These are phyloP conservation scores for Mitragyna speciosa DNA, from an alignment of 257 asterid species.

Conservation along the genomic window DNA sequence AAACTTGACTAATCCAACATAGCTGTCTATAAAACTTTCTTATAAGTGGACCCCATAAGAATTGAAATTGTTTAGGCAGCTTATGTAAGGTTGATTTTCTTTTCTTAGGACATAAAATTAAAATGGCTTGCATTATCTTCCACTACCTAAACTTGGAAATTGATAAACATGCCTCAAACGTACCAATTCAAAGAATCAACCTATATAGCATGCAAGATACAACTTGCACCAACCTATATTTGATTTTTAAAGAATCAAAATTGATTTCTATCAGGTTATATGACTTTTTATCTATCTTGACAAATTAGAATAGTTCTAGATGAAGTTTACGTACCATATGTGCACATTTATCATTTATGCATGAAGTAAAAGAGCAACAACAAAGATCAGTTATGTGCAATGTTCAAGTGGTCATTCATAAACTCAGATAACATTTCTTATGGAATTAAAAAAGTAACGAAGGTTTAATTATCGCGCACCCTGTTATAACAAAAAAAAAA, in stretches of 20 bases:
- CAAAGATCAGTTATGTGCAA: too few relatives aligned
- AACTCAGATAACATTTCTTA: too few relatives aligned
- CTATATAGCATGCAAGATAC: background rate
- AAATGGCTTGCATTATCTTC: background rate
- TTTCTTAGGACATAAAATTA: background rate
- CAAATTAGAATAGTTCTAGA: background rate
- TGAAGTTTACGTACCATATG: background rate
- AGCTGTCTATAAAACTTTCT: too few relatives aligned
- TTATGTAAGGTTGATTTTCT: background rate
- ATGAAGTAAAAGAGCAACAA: too few relatives aligned
- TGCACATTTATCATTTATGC: too few relatives aligned
- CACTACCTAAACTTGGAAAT: slow-evolving; percentile 14
- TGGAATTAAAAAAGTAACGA: too few relatives aligned
- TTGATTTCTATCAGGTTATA: background rate
- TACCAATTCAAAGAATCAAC: background rate
- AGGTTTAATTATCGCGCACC: too few relatives aligned
- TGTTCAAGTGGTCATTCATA: too few relatives aligned
- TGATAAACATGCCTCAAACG: background rate
- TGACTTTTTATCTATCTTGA: background rate
- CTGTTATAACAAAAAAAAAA: too few relatives aligned
- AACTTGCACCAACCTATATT: background rate
- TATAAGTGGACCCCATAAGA: too few relatives aligned
- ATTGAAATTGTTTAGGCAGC: background rate
- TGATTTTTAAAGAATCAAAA: background rate
- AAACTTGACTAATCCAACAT: background rate